Base-by-base conservation (phyloP, 2,329 filamentous ascomycete species). In the Hansfordia pulvinata region DNA sequence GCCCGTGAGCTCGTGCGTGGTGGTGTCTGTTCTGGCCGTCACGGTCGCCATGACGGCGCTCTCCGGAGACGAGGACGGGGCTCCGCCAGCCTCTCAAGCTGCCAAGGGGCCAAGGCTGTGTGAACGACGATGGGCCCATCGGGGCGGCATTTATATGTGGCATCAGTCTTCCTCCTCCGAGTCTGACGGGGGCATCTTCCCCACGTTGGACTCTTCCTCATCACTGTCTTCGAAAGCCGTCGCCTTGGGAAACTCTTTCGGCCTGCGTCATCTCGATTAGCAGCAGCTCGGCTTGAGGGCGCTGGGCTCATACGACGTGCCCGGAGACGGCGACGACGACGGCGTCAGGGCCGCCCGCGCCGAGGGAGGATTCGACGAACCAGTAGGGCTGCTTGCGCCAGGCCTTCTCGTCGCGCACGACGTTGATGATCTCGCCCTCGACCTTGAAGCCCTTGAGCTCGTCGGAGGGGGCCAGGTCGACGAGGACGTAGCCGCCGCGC, bases 341-440 rank as follows among this genome's bases (percentile, higher is more conserved):
- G 5, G 13, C 20, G 8, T 14, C 15, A 20, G 10, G 10, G 8
- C 13, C 17, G 17, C 11, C 20, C 23, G 20, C 27, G 11, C 8
- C 15, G n/a, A 19, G 27, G 3, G 20, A 10, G 20, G 12, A 4
- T 12, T 9, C 10, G 19, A 50, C 60, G 28, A 44, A 88, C 90
- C 90, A 96, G 49, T 88, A 98, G 8, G 62, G 43, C 58, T 80
- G 75, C 56, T 93, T 93, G 44, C 85, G 72, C 90, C 90, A 98
- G 22, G 65, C 64, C 55, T 83, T 92, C 58, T 94, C 86, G 44
- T 94, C 84, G 19, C 83, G 66, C 19, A 96, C 85, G 19, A 96
- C 73, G 45, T 94, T 94, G 39, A 93, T 65, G 42, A 98, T 94
- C 52, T 93, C 83, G 10, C 88, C 90, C 27, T 70, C 66, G 9